Percentiles rank a stretch among this genome's conserved stretches.
These are phyloP conservation scores for Phlyctochytrium bullatum DNA, from an alignment of 192 early-diverging fungal genomes.

Conservation along the genomic window DNA sequence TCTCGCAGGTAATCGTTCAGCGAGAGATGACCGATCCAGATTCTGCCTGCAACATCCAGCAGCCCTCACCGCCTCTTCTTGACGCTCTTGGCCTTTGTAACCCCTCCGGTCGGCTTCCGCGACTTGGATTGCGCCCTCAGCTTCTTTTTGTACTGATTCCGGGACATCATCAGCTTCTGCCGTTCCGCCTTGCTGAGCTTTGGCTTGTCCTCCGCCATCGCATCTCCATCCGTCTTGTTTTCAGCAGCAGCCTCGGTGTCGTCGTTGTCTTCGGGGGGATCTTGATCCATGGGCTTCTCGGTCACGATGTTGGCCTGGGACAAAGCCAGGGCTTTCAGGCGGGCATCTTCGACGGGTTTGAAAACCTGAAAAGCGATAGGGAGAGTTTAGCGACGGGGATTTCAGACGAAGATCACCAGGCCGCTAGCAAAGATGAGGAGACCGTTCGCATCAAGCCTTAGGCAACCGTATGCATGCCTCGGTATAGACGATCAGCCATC, in stretches of 20 bases:
- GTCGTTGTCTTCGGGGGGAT: constrained; percentile 1
- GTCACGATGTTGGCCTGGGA: constrained; percentile 9
- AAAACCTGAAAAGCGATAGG: constrained; percentile 13
- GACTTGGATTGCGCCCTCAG: constrained; percentile 10
- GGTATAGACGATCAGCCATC: no score
- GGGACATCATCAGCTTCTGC: constrained; percentile 19
- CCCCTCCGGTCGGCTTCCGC: neutral
- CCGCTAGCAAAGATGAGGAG: no score
- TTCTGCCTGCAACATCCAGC: no score
- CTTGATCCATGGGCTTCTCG: neutral
- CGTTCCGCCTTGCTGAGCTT: constrained; percentile 8
- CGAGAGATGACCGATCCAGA: no score
- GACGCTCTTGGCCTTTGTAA: constrained; percentile 9
- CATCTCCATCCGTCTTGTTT: no score
- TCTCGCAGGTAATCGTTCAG: no score
- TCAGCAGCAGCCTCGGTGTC: no score
- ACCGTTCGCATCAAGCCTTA: no score
- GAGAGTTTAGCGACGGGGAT: neutral
- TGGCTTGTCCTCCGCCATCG: constrained; percentile 3
- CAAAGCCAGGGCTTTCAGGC: constrained; percentile 4
- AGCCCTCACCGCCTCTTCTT: no score
- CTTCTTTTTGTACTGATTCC: constrained; percentile 29
- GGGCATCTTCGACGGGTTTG: constrained; percentile 30
- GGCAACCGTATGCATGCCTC: no score
- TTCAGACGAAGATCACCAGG: no score